phyloP scores from a whole-genome alignment of 2,329 filamentous ascomycete species.

The Pseudocercospora macadamiae region DNA sequence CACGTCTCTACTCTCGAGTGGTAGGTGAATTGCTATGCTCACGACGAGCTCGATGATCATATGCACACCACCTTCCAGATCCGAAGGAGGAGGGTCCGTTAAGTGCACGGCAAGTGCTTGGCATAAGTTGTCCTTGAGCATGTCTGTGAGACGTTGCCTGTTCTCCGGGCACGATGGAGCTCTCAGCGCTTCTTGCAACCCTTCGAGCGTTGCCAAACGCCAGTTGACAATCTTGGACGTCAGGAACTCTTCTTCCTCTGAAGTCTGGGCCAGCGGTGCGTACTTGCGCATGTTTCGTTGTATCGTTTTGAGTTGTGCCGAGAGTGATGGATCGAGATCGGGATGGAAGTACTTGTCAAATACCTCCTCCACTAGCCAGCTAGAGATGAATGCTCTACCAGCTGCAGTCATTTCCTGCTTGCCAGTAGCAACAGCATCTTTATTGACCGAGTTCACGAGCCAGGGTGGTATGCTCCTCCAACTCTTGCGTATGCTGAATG shows the following conservation, averaged over 20 bases:
- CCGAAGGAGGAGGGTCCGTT: constrained; percentile 73
- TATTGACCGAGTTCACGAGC: constrained; percentile 78
- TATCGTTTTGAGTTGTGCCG: constrained; percentile 78
- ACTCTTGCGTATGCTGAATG: constrained; percentile 94
- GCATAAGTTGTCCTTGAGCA: constrained; percentile 70
- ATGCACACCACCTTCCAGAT: constrained; percentile 82
- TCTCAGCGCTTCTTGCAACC: constrained; percentile 72
- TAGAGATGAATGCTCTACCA: constrained; percentile 82
- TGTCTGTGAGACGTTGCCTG: constrained; percentile 58
- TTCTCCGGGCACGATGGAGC: constrained; percentile 68
- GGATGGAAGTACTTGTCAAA: constrained; percentile 95
- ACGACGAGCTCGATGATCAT: constrained; percentile 94
- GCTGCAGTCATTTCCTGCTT: constrained; percentile 98
- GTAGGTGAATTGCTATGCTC: constrained; percentile 81
- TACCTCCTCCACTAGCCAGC: constrained; percentile 88
- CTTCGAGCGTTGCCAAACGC: constrained; percentile 91
- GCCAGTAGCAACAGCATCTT: constrained; percentile 80
- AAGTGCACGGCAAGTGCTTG: constrained; percentile 73
- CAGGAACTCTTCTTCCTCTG: constrained; percentile 87
- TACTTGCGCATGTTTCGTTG: constrained; percentile 84
- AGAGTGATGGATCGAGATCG: constrained; percentile 74
- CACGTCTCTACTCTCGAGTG: constrained; percentile 88
- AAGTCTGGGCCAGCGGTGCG: constrained; percentile 71
- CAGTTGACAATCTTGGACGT: constrained; percentile 87
- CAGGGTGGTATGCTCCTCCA: constrained; percentile 82